Base-by-base conservation (phyloP, 2,329 filamentous ascomycete species). In the Orbilia ellipsospora region DNA sequence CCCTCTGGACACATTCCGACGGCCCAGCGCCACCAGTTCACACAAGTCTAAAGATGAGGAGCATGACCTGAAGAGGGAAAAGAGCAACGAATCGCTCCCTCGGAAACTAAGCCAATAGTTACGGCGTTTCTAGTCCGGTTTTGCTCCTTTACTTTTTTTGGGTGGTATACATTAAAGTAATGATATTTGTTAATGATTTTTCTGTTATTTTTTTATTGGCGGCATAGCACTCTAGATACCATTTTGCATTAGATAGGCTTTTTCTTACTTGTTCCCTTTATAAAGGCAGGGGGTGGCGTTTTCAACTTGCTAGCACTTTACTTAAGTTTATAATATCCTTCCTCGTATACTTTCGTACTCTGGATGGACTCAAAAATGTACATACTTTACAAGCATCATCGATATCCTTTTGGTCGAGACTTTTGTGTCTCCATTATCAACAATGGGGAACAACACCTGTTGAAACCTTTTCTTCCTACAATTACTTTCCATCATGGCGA, bases 151-250 rank as follows among this genome's bases (percentile, higher is more conserved):
- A 44, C 12, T 1, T 45, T 57, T 57, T 16, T 6, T 44, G 16
- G 44, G 18, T 56, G 5, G n/a, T 36, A 36, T 36, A 36, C 31
- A 36, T 10, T 36, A 36, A 36, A 36, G 8, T 36, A 36, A 36
- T 45, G 7, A 23, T 54, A 44, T 60, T 18, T 48, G 50, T 56
- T 56, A 10, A 36, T 36, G 31, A 36, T 36, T 36, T 36, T 36
- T 36, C 31, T 7, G 5, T 36, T 36, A 36, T 8, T 18, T n/a
- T n/a, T 40, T 52, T 60, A 12, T 60, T 26, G 45, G 56, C 48
- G 40, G 56, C 69, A 73, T 73, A 73, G 55, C 55, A 63, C 48
- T 68, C 61, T 73, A 73, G 69, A 73, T 23, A 60, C 51, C 51
- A 28, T 42, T 54, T 26, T 48, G 31, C 8, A 45, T 60, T 67